Base-by-base conservation (phyloP, 208 protist genomes). In the Trypanosoma platydactyli region DNA sequence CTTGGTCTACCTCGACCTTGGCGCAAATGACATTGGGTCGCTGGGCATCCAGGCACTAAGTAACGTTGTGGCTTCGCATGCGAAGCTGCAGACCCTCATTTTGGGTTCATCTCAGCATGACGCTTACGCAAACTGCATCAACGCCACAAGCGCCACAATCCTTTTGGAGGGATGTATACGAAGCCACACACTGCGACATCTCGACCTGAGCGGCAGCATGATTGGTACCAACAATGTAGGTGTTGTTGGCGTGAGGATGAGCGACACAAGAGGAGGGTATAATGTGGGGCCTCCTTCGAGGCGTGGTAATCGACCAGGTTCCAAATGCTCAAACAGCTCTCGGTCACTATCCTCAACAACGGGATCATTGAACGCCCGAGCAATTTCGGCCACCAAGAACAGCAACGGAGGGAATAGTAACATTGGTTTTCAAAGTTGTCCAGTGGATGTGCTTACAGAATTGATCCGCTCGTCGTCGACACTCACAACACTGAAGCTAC, bases 41-140 rank as follows among this genome's bases (percentile, higher is more conserved):
- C 60, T 68, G n/a, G 89, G 82, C 4, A 84, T 91, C 40, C 77
- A 85, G 54, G 60, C 55, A 18, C 70, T 97, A 11, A 81, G 86
- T 41, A 40, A 55, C 62, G 80, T 82, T 18, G 75, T 97, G 24
- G 81, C 82, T 13, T 68, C 77, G 68, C 88, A 97, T 71, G 81
- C 73, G 40, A 68, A 77, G 25, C 77, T 97, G n/a, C 46, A 80
- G 40, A 81, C 81, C 9, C 73, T 97, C 25, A 87, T 94, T 25
- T 68, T 97, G 7, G 86, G 85, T 57, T 87, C 83, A 18, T 58
- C 63, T 0, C 44, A 65, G 33, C 73, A 81, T 12, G 87, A 95
- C 49, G 70, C 82, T 11, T 92, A 95, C 75, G 76, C 71, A 7
- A 97, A 97, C 62, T 70, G 79, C 50, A 86, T 97, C 66, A 79